Evolutionary conservation across 2,329 filamentous ascomycete genomes (phyloP), one percentile per base, ranked within the genome.

Genomic region (Ilyonectria mors-panacis): DNA sequence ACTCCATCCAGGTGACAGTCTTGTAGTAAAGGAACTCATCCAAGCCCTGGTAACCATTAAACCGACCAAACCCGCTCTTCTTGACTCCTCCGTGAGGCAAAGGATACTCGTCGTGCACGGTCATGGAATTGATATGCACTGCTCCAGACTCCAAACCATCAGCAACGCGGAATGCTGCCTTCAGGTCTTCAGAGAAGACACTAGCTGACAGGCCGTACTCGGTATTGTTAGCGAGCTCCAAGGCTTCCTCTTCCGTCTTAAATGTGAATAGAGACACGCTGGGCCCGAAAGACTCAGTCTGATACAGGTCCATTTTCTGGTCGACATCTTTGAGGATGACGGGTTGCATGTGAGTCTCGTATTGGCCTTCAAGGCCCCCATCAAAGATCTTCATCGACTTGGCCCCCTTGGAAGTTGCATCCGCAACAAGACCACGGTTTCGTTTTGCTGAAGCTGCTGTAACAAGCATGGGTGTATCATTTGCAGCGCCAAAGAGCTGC

Each of bases 191-290:
- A 0, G 92, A 94, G 77, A 93, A 95, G 1, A 95, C 87, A 0
- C 92, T 86, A 3, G 88, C 86, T 2, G 85, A 84, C 2, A 95
- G 86, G 1, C 93, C 93, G 76, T 94, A 95, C 61, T 93, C 91
- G 2, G 91, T 93, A 72, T 94, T 91, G 75, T 95, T 95, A 8
- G 92, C 92, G 21, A 94, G 81, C n/a, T 84, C 80, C n/a, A 95
- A 78, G 0, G 92, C 93, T 67, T 94, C 91, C 10, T 44, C 56
- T n/a, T 60, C 42, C 0, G 45, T 55, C 23, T 54, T 42, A 15
- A 69, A 58, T 5, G 56, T 55, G 26, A 64, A 64, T 6, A 66
- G 37, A 21, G 64, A 64, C 5, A 67, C 67, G n/a, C 59, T 67
- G 3, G 67, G 67, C 1, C 67, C 67, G 28, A 69, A 69, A 3